Evolutionary conservation across 257 asterid species (phyloP), one percentile per base, ranked within the genome.

Genomic region (Henckelia pumila): DNA sequence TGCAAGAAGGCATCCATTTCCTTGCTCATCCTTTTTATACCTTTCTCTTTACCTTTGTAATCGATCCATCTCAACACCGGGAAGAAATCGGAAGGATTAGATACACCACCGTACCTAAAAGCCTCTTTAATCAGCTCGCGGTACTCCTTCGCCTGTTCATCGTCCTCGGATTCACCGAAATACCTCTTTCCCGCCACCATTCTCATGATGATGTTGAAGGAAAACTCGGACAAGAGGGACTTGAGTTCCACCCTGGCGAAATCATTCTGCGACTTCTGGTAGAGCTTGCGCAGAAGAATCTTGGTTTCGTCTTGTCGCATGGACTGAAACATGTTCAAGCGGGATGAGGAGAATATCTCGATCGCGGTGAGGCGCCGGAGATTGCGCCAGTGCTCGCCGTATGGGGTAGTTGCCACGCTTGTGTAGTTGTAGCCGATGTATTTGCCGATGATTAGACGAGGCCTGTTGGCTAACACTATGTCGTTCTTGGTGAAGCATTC

Each of bases 181-280:
- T 61, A 70, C 52, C 73, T 28, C 23, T 69, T 69, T 5, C 73
- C 66, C 2, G 66, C 59, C 11, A 69, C 64, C 67, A 69, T 69
- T 47, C 68, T 70, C 61, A 70, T 47, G 37, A 70, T 61, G 0
- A 47, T 49, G 61, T 70, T 70, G 30, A 70, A 61, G 0, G 74
- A 5, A 2, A 50, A 8, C 16, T 60, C 62, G 17, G 74, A 60
- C 4, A 70, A 13, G 23, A 59, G 61, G 7, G 61, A 21, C 29
- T 30, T 61, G 3, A 70, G 52, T 14, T 59, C 62, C 5, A 49
- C 62, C 17, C 55, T 47, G 8, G 21, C 21, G 2, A 47, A 47
- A 33, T 58, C 52, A 1, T 0, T 4, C 7, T 49, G 13, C 6
- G 65, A 68, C 2, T 56, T 57, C 29, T 58, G 25, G 7, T 20